Base-by-base conservation (phyloP, 2,329 filamentous ascomycete genomes). In the Aulographum hederae region DNA sequence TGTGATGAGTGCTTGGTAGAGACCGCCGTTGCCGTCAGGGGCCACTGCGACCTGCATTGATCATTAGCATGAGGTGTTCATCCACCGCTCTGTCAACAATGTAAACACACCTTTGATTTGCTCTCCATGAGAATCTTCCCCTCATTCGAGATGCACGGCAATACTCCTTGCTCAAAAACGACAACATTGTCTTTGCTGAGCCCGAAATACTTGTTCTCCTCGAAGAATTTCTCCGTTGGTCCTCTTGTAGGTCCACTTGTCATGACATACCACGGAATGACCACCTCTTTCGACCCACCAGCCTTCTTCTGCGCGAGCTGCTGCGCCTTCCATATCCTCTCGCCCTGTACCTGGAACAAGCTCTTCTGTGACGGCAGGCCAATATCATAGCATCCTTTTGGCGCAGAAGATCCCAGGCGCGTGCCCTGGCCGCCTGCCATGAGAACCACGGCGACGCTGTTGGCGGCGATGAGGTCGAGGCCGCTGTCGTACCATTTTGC, bases 191-290 rank as follows among this genome's bases (percentile, higher is more conserved):
- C 73, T 57, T 79, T 69, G 42, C 76, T 67, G 37, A 98, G 60
- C 4, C 89, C 89, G 53, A 98, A 98, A 64, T 84, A 95, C 35
- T 71, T 69, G 63, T 95, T 67, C 56, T 92, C 67, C 52, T 78
- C 61, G 56, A 98, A 95, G 63, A 89, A 98, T 38, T 78, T 65
- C 63, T 93, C 79, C n/a, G 89, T 98, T 26, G 85, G 81, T 38
- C 72, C 73, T 42, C 85, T 72, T 5, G 89, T 98, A 28, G 89
- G 89, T 4, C 89, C 89, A 47, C 82, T 93, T 46, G 89, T 98
- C 89, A 98, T 98, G 56, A 98, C 82, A 59, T 98, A 98, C 89
- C 89, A 98, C 10, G 89, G 89, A 26, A 95, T 74, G 19, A 77
- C 63, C 27, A 72, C 71, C 37, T 58, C 61, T 41, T 66, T 65